Base-by-base conservation (phyloP, 139 green algal genomes). In the Mychonastes homosphaera region DNA sequence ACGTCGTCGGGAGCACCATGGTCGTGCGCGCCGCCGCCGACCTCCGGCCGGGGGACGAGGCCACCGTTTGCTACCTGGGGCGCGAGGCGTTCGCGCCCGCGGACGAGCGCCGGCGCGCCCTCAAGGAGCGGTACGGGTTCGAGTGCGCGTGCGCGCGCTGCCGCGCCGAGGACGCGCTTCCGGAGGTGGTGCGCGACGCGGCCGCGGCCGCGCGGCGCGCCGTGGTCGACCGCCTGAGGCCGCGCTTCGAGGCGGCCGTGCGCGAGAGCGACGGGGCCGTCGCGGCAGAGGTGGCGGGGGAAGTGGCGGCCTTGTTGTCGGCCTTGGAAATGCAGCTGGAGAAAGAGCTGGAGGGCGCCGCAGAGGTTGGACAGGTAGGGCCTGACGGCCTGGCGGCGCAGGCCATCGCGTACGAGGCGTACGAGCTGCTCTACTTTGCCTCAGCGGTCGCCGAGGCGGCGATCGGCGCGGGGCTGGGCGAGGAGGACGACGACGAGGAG, bases 101-200 rank as follows among this genome's bases (percentile, higher is more conserved):
- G 1, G 28, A 6, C 4, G 58, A 33, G 2, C 50, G 58, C 8
- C 50, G 56, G 34, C n/a, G 50, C 13, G 56, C 59, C 6, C 56
- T 80, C 56, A 35, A 56, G 33, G 55, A 67, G 18, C 53, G 73
- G 18, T 80, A 66, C 57, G 73, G 67, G 21, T 80, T 80, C 45
- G 15, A 4, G 3, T 80, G 73, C 61, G 60, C 12, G 40, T 80
- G 73, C 60, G 38, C 39, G 0, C 55, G 67, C n/a, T 80, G 73
- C 33, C 38, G 15, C 13, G 13, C 13, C 38, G 38, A 45, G 38
- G 15, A 15, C 38, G 13, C 15, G 38, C 38, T n/a, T 45, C 15
- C 13, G 13, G 13, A n/a, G 38, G 38, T 45, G 38, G 13, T 13
- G 38, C 15, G 13, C 39, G 18, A 33, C 6, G 21, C 58, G 16